These are phyloP conservation scores for Aspergillus haitiensis DNA, from an alignment of 495 filamentous ascomycete genomes.

Conservation along the genomic window DNA sequence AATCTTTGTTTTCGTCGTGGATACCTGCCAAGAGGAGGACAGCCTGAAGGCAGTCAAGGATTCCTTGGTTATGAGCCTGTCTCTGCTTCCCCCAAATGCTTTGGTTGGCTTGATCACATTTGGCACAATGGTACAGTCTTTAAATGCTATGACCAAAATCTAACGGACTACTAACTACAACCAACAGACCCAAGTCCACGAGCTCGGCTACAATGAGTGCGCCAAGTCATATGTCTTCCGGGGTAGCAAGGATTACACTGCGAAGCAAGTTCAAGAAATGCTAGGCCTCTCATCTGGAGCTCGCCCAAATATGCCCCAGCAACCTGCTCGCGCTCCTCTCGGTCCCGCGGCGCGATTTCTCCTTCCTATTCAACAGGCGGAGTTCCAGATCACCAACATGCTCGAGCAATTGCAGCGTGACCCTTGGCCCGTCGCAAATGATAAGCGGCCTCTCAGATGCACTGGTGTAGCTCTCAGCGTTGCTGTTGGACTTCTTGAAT, in stretches of 20 bases:
- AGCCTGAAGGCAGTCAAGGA: constrained; percentile 94
- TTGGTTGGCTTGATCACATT: constrained; percentile 94
- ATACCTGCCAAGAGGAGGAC: constrained; percentile 98
- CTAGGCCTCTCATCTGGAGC: constrained; percentile 70
- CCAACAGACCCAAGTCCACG: constrained; percentile 85
- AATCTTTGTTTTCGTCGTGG: constrained; percentile 96
- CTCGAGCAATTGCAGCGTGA: constrained; percentile 97
- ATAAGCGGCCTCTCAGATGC: constrained; percentile 88
- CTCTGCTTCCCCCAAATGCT: constrained; percentile 87
- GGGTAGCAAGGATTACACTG: constrained; percentile 93
- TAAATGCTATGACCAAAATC: neutral
- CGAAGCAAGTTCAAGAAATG: constrained; percentile 99
- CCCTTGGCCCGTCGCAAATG: constrained; percentile 95
- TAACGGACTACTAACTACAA: constrained; percentile 30
- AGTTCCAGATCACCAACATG: constrained; percentile 97
- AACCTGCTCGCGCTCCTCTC: constrained; percentile 76
- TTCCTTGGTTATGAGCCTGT: constrained; percentile 95
- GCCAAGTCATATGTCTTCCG: constrained; percentile 99
- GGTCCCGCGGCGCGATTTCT: constrained; percentile 88
- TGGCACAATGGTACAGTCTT: constrained; percentile 83
- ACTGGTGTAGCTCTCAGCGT: constrained; percentile 96
- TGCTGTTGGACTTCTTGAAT: constrained; percentile 88
- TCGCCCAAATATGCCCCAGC: constrained; percentile 76
- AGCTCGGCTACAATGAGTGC: constrained; percentile 97
- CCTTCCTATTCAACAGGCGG: constrained; percentile 90